A percentile compares a stretch with the other conserved stretches of the same genome.
phyloP scores from a whole-genome alignment of 176 grass and related monocot genomes.

The Eleusine indica region DNA sequence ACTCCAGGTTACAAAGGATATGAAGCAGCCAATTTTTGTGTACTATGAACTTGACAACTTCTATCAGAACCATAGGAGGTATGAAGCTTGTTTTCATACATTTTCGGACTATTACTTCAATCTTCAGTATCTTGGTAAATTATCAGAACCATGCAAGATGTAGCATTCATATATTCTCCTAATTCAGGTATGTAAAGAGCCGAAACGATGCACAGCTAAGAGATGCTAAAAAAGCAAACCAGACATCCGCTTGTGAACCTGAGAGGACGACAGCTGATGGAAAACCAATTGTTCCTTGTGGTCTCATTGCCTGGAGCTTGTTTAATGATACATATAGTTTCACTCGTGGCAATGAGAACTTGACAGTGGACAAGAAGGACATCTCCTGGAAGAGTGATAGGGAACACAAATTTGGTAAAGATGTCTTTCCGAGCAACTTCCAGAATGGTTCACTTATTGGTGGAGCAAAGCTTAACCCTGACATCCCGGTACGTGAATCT shows the following conservation, averaged over 20 bases:
- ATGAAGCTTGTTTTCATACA: slow-evolving; percentile 30
- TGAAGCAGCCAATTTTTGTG: slow-evolving; percentile 89
- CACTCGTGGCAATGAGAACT: slow-evolving; percentile 46
- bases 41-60: slow-evolving; percentile 99
- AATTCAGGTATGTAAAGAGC: slow-evolving; percentile 95
- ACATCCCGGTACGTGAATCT: slow-evolving; percentile 57
- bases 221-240: slow-evolving; percentile 46
- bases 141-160: neutral
- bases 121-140: slow-evolving; percentile 17
- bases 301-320: slow-evolving; percentile 96
- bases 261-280: slow-evolving; percentile 63
- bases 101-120: slow-evolving; percentile 22
- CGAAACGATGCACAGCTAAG: slow-evolving; percentile 82
- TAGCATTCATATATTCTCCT: slow-evolving; percentile 7
- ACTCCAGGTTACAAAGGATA: slow-evolving; percentile 78
- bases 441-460: slow-evolving; percentile 82
- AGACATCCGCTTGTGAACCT: slow-evolving; percentile 71
- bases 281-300: slow-evolving; percentile 83
- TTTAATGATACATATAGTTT: slow-evolving; percentile 98
- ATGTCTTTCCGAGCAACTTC: slow-evolving; percentile 93
- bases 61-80: slow-evolving; percentile 99
- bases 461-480: slow-evolving; percentile 54
- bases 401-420: slow-evolving; percentile 91
- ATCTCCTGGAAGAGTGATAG: slow-evolving; percentile 99
- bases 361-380: slow-evolving; percentile 79